Base-by-base conservation (phyloP, 192 early-diverging fungal genomes). In the Gryganskiella cystojenkinii region DNA sequence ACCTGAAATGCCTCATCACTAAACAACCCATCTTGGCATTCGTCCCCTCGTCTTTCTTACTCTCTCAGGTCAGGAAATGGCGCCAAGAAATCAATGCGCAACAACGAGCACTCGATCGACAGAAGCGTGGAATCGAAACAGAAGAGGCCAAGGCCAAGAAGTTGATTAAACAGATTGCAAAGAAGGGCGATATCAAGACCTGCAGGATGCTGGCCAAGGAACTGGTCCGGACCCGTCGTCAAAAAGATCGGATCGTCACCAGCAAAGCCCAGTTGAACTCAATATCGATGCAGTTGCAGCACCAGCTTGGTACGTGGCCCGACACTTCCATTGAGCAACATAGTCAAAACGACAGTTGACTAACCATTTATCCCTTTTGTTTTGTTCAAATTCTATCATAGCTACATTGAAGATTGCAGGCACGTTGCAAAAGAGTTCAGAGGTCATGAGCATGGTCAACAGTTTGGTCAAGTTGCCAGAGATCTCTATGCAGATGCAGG, bases 251-350 rank as follows among this genome's bases (percentile, higher is more conserved):
- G 11, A 71, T 99, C 35, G 84, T 90, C 64, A 95, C 91, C 10
- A 92, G 89, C 69, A 97, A 97, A 60, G 98, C 96, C 3, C 96
- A 97, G 70, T 84, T 99, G 62, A 95, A 94, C 80, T 95, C 94
- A 22, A 91, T 99, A 46, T 72, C 84, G 11, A 91, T 98, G 92
- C 92, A 96, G 71, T 83, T 99, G 35, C 88, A 95, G 64, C 92
- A 93, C 65, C 95, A 96, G 81, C 80, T 93, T 20, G 89, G 95
- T 96, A n/a, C n/a, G n/a, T n/a, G n/a, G n/a, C n/a, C n/a, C n/a
- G n/a, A n/a, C n/a, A n/a, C n/a, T n/a, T n/a, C n/a, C n/a, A 30
- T 40, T 51, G 24, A 40, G 1, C 10, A 20, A 27, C 44, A 20
- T 20, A 73, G 31, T n/a, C 15, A 31, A 22, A 22, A 25, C 22